A percentile compares a stretch with the other conserved stretches of the same genome.
phyloP scores from a whole-genome alignment of 1,284 basidiomycete species.

The Trichosporon sp. region DNA sequence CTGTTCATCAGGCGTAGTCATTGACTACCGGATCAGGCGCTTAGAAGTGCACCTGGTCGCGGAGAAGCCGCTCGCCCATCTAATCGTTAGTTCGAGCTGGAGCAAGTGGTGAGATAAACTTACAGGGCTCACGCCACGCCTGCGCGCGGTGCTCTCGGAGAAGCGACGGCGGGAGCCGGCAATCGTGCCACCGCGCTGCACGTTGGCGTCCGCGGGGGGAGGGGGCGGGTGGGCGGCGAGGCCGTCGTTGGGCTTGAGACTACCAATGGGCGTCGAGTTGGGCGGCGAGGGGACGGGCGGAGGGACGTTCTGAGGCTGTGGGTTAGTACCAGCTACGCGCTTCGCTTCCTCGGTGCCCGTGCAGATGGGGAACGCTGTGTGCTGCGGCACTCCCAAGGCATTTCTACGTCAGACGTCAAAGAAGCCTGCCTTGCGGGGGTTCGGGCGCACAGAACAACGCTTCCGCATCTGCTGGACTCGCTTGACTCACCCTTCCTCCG shows the following conservation, averaged over 20 bases:
- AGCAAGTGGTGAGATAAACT: constrained; percentile 25
- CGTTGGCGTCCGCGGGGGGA: constrained; percentile 13
- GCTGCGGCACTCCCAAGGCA: background rate
- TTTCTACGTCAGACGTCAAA: background rate
- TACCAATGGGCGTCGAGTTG: constrained; percentile 32
- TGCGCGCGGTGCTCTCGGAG: constrained; percentile 45
- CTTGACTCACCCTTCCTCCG: constrained; percentile 37
- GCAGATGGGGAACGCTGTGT: background rate
- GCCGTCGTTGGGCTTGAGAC: constrained; percentile 21
- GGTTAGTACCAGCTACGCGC: constrained; percentile 9
- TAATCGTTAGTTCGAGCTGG: constrained; percentile 27
- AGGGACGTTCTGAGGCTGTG: constrained; percentile 13
- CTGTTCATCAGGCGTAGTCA: background rate
- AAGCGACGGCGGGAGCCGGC: constrained; percentile 30
- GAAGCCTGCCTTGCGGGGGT: constrained; percentile 4
- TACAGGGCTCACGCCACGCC: constrained; percentile 53
- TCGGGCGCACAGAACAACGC: background rate
- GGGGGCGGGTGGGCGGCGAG: constrained; percentile 31
- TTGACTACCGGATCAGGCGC: background rate
- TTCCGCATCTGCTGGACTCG: background rate
- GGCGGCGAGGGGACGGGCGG: constrained; percentile 32
- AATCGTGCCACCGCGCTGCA: background rate
- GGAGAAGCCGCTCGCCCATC: constrained; percentile 53
- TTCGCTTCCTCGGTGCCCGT: background rate
- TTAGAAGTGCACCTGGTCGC: constrained; percentile 52